Evolutionary conservation across 257 asterid genomes (phyloP), one percentile per base, ranked within the genome.

Genomic region (Linderniella brevidens): DNA sequence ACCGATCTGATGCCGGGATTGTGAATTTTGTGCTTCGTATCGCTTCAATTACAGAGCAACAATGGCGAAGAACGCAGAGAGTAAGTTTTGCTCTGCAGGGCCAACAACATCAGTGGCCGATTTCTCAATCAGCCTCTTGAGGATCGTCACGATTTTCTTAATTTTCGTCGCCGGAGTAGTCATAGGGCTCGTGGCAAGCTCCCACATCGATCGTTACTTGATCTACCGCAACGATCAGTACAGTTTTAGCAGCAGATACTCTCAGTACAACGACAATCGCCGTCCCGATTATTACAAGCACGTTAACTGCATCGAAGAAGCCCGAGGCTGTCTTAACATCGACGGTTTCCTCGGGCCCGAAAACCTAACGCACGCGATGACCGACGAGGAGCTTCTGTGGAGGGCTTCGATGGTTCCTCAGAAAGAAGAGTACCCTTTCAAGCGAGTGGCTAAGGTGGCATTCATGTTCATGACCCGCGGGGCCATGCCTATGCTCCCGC

Each of bases 391-490:
- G 71, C 55, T 90, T 72, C 71, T 85, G 46, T 90, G 99, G 99
- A 78, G 99, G 72, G 94, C 96, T 18, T 76, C 99, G 11, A 44
- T 90, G 59, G 93, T 85, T 53, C 94, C 99, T 25, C 61, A 69
- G 35, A 81, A 76, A 66, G 67, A 63, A 39, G 93, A 76, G 56
- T 90, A 61, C 37, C 99, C 99, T 16, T 81, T 73, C 63, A 65
- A 47, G 65, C 75, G 85, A 57, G 79, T 79, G 52, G 92, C 92
- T 9, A 77, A 68, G 61, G 93, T 90, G 59, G 96, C 99, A 0
- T 90, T 85, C 59, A 66, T 90, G 96, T 90, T 81, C 75, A 55
- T 90, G 75, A 75, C 96, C 0, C 69, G 92, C 48, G 99, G 99
- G 41, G 77, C 86, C 0, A 68, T 90, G 68, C 99, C 99, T 12